A percentile compares a stretch with the other conserved stretches of the same genome.
phyloP scores from a whole-genome alignment of 108 stramenopile genomes.

The Schizochytrium sp. region DNA sequence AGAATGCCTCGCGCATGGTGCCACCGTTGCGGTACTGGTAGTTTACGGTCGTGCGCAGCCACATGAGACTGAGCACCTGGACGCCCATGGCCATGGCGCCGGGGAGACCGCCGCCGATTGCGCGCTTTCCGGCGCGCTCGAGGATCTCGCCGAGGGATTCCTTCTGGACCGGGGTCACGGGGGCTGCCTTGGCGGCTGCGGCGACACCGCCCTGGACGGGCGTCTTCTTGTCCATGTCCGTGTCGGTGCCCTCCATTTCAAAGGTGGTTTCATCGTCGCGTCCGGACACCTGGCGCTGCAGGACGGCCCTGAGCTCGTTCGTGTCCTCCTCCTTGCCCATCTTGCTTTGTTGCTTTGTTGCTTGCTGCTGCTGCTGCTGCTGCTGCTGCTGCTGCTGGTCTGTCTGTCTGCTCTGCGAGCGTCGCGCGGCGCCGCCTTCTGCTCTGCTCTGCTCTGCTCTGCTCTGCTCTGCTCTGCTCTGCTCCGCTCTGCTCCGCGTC shows the following conservation, averaged over 20 bases:
- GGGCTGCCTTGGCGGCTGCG: neutral
- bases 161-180: neutral
- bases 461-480: too few species aligned
- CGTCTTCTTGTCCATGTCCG: neutral
- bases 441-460: too few species aligned
- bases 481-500: too few species aligned
- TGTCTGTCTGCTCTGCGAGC: too few species aligned
- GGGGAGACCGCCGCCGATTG: conserved; percentile 73
- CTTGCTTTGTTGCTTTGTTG: neutral
- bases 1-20: conserved; percentile 71
- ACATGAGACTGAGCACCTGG: conserved; percentile 87
- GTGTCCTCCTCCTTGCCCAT: neutral
- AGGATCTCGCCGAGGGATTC: neutral
- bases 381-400: neutral
- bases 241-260: neutral
- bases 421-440: too few species aligned
- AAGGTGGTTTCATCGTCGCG: conserved; percentile 7
- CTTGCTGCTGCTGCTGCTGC: neutral
- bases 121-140: conserved; percentile 26
- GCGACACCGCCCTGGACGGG: neutral
- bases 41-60: conserved; percentile 89
- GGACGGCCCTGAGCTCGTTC: conserved; percentile 7
- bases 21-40: conserved; percentile 97
- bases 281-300: neutral
- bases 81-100: conserved; percentile 74